These are phyloP conservation scores for Raddia guianensis DNA, from an alignment of 176 grass and related monocot species.

Conservation along the genomic window DNA sequence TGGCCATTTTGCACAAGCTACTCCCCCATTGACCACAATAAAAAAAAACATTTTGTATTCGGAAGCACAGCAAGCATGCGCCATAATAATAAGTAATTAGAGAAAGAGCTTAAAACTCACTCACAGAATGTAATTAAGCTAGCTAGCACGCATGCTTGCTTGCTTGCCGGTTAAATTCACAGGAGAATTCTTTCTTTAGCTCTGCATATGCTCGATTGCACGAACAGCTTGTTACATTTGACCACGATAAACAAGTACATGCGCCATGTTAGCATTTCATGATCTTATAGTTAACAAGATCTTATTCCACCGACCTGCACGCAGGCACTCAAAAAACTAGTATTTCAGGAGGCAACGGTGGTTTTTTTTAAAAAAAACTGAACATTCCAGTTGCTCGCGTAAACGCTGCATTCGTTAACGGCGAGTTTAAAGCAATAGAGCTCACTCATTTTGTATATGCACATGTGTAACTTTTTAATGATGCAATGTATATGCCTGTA, in stretches of 20 bases:
- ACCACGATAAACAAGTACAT: constrained; percentile 29
- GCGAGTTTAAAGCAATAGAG: no score
- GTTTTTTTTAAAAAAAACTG: not conserved
- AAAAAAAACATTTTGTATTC: not conserved
- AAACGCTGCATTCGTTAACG: not conserved
- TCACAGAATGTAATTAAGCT: not conserved
- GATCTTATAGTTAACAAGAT: not conserved
- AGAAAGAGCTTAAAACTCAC: not conserved
- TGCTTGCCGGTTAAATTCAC: constrained; percentile 13
- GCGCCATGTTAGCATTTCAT: not conserved
- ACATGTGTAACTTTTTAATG: no score
- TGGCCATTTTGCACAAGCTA: not conserved
- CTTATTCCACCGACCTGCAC: constrained; percentile 35
- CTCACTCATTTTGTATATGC: no score
- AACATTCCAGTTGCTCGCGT: not conserved
- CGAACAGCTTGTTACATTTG: constrained; percentile 18
- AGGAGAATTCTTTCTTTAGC: constrained; percentile 5
- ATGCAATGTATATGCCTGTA: no score
- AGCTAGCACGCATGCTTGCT: no score
- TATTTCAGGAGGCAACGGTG: not conserved
- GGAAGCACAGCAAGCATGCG: not conserved
- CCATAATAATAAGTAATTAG: not conserved
- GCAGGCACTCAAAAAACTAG: not conserved
- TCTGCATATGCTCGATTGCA: not conserved
- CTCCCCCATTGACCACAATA: not conserved